These are phyloP conservation scores for Jackrogersella multiformis DNA, from an alignment of 495 filamentous ascomycete species.

Conservation along the genomic window DNA sequence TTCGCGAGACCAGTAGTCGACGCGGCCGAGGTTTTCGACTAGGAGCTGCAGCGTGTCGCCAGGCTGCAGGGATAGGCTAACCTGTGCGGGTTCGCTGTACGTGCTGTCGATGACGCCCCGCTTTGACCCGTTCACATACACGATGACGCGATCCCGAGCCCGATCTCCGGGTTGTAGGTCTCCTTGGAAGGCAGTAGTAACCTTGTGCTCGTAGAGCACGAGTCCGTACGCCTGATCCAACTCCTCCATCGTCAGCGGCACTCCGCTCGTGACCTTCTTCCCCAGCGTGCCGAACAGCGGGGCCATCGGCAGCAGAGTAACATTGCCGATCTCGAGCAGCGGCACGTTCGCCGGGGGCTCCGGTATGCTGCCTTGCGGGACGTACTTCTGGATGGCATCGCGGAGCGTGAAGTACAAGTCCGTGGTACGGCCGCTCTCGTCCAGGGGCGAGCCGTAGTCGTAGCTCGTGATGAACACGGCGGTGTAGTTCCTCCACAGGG, in stretches of 20 bases:
- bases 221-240: slow-evolving; percentile 54
- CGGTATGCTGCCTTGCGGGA: slow-evolving; percentile 46
- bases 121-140: slow-evolving; percentile 54
- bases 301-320: slow-evolving; percentile 41
- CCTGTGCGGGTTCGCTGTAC: slow-evolving; percentile 48
- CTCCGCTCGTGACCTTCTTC: slow-evolving; percentile 7
- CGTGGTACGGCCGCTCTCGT: slow-evolving; percentile 58
- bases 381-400: slow-evolving; percentile 49
- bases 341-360: slow-evolving; percentile 46
- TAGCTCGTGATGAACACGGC: slow-evolving; percentile 56
- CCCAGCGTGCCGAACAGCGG: slow-evolving; percentile 47
- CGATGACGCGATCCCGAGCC: slow-evolving; percentile 55
- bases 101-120: slow-evolving; percentile 56
- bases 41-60: slow-evolving; percentile 54
- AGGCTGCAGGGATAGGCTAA: slow-evolving; percentile 46
- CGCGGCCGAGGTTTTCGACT: slow-evolving; percentile 58
- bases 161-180: slow-evolving; percentile 50
- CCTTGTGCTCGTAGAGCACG: slow-evolving; percentile 53
- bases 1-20: slow-evolving; percentile 54
- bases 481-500: slow-evolving; percentile 51
- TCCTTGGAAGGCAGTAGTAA: slow-evolving; percentile 40
- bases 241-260: slow-evolving; percentile 57
- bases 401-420: slow-evolving; percentile 53
- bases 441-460: slow-evolving; percentile 59
- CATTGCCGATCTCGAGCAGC: slow-evolving; percentile 41